Percentiles rank a stretch among this genome's conserved stretches.
These are phyloP conservation scores for Closterium sp. DNA, from an alignment of 139 green algal genomes.

Conservation along the genomic window DNA sequence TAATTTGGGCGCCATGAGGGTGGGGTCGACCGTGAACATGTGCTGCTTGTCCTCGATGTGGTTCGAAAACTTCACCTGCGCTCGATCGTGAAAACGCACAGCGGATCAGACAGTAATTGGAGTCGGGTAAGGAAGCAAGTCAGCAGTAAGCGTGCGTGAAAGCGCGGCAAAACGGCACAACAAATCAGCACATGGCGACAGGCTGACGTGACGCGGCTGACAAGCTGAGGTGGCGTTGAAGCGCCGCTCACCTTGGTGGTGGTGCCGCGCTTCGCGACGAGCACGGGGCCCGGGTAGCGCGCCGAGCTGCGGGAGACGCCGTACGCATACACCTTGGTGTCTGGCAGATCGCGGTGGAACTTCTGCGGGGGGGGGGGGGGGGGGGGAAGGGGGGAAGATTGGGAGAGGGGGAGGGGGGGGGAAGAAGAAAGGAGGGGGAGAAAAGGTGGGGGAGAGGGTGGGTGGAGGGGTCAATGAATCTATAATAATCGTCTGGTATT, in stretches of 20 bases:
- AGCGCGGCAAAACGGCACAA: no score
- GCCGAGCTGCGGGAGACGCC: not conserved
- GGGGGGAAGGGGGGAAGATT: no score
- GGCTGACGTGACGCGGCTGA: no score
- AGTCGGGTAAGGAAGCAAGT: no score
- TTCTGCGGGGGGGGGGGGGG: not conserved
- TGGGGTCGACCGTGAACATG: slow-evolving; percentile 24
- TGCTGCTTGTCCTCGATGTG: slow-evolving; percentile 22
- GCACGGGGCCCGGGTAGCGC: not conserved
- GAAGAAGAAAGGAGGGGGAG: no score
- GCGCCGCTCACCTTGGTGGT: slow-evolving; percentile 9
- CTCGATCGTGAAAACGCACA: not conserved
- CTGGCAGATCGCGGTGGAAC: not conserved
- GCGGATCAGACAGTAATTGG: no score
- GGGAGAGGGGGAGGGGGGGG: no score
- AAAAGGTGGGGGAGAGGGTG: no score
- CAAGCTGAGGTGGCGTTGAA: not conserved
- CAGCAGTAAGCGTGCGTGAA: no score
- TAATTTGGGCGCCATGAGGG: slow-evolving; percentile 14
- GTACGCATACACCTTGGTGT: slow-evolving; percentile 14
- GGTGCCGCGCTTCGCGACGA: not conserved
- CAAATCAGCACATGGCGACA: no score
- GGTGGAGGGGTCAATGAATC: no score
- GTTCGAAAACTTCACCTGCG: slow-evolving; percentile 20
- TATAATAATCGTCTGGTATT: no score